Percentiles rank a stretch among this genome's conserved stretches.
phyloP scores from a whole-genome alignment of 805 yeast species.

The Ogataea degrootiae region DNA sequence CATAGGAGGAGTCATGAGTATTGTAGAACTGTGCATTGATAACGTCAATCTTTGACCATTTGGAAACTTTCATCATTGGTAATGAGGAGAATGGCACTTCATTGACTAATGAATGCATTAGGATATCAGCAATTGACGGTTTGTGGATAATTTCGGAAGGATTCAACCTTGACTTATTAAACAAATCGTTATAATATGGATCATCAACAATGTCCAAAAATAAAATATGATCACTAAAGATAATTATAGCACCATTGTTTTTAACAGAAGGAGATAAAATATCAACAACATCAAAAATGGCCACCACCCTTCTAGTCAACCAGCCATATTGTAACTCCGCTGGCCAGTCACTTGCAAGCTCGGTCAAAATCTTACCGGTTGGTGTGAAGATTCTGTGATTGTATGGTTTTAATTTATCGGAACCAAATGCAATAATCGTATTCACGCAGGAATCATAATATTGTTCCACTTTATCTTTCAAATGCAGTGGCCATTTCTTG shows the following conservation, averaged over 20 bases:
- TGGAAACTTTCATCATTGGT: constrained; percentile 64
- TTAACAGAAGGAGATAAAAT: constrained; percentile 23
- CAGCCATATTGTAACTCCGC: constrained; percentile 81
- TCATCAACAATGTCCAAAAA: constrained; percentile 53
- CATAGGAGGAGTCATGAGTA: constrained; percentile 22
- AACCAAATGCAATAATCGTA: constrained; percentile 80
- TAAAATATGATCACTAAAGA: constrained; percentile 77
- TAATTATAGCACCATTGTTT: constrained; percentile 53
- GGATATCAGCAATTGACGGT: constrained; percentile 69
- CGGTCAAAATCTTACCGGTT: constrained; percentile 82
- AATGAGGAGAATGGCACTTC: constrained; percentile 67
- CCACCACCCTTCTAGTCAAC: constrained; percentile 80
- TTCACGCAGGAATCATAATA: constrained; percentile 51
- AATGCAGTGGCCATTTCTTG: constrained; percentile 38
- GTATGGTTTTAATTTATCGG: constrained; percentile 43
- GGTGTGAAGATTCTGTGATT: constrained; percentile 79
- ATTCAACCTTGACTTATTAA: constrained; percentile 8
- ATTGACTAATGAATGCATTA: constrained; percentile 87
- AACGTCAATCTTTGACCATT: constrained; percentile 61
- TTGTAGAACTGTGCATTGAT: constrained; percentile 45
- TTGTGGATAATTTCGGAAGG: constrained; percentile 25
- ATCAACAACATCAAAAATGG: constrained; percentile 47
- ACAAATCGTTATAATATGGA: constrained; percentile 28
- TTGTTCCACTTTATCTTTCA: constrained; percentile 27
- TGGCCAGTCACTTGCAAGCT: constrained; percentile 86